These are phyloP conservation scores for Cyclocybe aegerita DNA, from an alignment of 768 basidiomycete genomes.

Conservation along the genomic window DNA sequence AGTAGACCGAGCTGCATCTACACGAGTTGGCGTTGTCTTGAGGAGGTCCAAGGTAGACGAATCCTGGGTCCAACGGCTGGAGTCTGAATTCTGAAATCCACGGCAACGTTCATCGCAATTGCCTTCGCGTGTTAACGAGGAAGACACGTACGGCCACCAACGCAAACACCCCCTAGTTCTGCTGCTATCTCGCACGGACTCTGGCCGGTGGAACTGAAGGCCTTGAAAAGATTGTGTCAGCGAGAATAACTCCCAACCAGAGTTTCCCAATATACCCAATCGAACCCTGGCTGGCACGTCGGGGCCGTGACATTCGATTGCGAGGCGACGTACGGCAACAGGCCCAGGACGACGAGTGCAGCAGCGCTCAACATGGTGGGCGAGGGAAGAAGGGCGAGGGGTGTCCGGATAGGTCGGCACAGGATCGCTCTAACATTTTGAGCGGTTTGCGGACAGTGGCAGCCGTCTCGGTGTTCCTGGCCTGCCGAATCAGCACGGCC, in stretches of 20 bases:
- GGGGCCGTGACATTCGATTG: slow-evolving; percentile 18
- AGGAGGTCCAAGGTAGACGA: slow-evolving; percentile 38
- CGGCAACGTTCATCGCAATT: background rate
- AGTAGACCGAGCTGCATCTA: slow-evolving; percentile 51
- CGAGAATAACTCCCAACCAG: background rate
- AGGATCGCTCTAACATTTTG: slow-evolving; percentile 3
- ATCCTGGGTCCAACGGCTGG: slow-evolving; percentile 23
- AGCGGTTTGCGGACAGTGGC: background rate
- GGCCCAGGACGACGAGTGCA: slow-evolving; percentile 8
- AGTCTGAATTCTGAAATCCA: slow-evolving; percentile 31
- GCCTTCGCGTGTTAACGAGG: no score
- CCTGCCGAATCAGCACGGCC: background rate
- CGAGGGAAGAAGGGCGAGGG: slow-evolving; percentile 3
- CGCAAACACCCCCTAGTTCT: slow-evolving; percentile 41
- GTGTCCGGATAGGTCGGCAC: slow-evolving; percentile 8
- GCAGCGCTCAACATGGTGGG: slow-evolving; percentile 15
- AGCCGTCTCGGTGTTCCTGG: slow-evolving; percentile 8
- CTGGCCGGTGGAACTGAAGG: slow-evolving; percentile 36
- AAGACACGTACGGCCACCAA: slow-evolving; percentile 27
- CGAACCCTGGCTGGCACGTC: slow-evolving; percentile 16
- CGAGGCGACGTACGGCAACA: slow-evolving; percentile 11
- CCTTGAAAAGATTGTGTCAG: slow-evolving; percentile 22
- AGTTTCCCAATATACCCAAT: slow-evolving; percentile 22
- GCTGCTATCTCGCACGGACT: slow-evolving; percentile 46
- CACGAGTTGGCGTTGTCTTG: slow-evolving; percentile 36